phyloP scores from a whole-genome alignment of 345 rosid genomes.

The Camelina neglecta region DNA sequence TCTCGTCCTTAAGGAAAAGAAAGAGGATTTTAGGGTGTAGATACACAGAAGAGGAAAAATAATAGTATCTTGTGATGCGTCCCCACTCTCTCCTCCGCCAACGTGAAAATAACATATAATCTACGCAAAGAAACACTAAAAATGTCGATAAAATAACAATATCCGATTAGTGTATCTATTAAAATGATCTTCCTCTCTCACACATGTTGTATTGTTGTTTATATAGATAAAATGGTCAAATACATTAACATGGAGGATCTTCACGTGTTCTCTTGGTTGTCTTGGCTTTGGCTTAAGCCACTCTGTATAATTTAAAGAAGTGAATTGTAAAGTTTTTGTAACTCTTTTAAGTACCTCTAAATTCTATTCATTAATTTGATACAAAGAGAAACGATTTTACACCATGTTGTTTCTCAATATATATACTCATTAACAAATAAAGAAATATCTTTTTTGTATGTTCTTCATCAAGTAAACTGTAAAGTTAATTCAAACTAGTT shows the following conservation, averaged over 20 bases:
- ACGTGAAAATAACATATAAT: conserved; percentile 19
- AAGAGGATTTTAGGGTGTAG: not conserved
- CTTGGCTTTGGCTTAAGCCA: conserved; percentile 25
- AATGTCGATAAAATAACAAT: not conserved
- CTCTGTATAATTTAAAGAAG: conserved; percentile 23
- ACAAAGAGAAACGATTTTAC: not conserved
- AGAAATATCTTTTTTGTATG: not conserved
- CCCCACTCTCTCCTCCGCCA: conserved; percentile 19
- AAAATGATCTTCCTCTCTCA: not conserved
- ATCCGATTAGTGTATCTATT: not conserved
- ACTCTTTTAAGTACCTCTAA: not conserved
- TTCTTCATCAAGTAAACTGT: not conserved
- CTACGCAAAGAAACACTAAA: conserved; percentile 11
- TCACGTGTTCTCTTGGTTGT: conserved; percentile 35
- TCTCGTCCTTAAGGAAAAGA: not conserved
- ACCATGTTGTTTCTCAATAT: not conserved
- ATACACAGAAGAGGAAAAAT: not conserved
- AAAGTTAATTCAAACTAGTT: not conserved
- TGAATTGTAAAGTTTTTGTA: not conserved
- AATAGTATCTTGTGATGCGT: conserved; percentile 12
- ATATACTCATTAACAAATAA: not conserved
- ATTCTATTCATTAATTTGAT: not conserved
- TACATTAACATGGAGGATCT: conserved; percentile 20
- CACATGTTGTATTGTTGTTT: not conserved
- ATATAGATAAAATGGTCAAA: conserved; percentile 17